Base-by-base conservation (phyloP, 108 stramenopile species). In the Schizochytrium sp. region DNA sequence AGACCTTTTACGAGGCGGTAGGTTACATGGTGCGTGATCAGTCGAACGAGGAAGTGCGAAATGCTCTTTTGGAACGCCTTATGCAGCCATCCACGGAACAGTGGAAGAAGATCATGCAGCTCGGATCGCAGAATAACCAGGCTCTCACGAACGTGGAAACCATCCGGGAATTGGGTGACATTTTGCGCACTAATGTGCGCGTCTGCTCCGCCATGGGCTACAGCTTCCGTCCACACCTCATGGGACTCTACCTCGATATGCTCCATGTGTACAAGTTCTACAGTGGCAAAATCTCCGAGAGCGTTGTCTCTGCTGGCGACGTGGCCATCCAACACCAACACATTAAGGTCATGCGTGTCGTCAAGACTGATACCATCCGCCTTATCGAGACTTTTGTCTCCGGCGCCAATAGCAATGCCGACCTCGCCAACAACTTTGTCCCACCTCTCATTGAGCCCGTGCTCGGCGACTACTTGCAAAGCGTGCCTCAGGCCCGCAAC, bases 1-100 rank as follows among this genome's bases (percentile, higher is more conserved):
- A 98, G 89, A 96, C 98, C 21, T 99, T 99, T 92, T 99, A 98
- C 94, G 98, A 99, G 95, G 96, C 99, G 44, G 96, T 96, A 48
- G 99, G 96, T 5, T 94, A 91, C 69, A 97, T 99, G 97, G 91
- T 99, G 41, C 96, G 95, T 72, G 98, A 99, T 90, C 95, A 93
- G 72, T 97, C 97, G 18, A 41, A 34, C 45, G 48, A 58, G 19
- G 94, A 95, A 19, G 88, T 94, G 14, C 94, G 96, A 16, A 92
- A 95, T 5, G 12, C 14, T 28, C 60, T 57, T 21, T 89, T 98
- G 45, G 96, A 99, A 92, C 95, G 97, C 90, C 93, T 99, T 12
- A 98, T 99, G 98, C 95, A 97, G 72, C 76, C 97, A 89, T 97
- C 97, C 25, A 99, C 97, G 90, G 92, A 93, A 53, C 93, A 94